Conservation (phyloP, 2,329 filamentous ascomycete species). For the Boeremia lycopersici region DNA sequence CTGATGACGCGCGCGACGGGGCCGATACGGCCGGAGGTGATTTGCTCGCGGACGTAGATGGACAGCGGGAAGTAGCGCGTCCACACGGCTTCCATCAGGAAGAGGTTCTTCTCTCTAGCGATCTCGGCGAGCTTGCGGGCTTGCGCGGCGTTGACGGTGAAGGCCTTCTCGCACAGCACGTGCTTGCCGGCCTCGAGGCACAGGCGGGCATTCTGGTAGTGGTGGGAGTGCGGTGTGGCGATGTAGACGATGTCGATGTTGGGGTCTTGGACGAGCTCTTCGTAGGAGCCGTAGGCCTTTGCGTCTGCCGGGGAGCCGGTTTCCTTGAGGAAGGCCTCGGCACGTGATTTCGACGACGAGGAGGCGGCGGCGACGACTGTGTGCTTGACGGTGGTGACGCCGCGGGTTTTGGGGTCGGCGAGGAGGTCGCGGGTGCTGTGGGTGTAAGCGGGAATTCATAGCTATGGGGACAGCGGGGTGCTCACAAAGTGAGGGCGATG, state of each 20-base stretch:
- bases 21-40: constrained; percentile 60
- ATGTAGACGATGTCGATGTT: constrained; percentile 87
- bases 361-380: constrained; percentile 80
- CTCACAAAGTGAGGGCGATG: constrained; percentile 54
- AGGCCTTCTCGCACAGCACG: constrained; percentile 88
- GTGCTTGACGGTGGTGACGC: constrained; percentile 75
- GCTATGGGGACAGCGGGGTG: constrained; percentile 26
- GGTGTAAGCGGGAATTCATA: constrained; percentile 9
- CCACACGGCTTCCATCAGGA: constrained; percentile 72
- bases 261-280: constrained; percentile 77
- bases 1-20: constrained; percentile 62
- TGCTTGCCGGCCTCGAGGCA: constrained; percentile 83
- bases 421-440: constrained; percentile 73
- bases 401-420: constrained; percentile 71
- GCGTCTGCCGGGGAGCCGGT: constrained; percentile 71
- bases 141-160: constrained; percentile 83
- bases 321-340: constrained; percentile 73
- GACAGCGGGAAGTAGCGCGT: constrained; percentile 87
- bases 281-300: constrained; percentile 79
- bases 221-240: constrained; percentile 88
- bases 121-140: constrained; percentile 72
- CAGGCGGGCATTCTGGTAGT: constrained; percentile 91
- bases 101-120: constrained; percentile 69
- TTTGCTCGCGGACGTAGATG: constrained; percentile 73
- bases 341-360: constrained; percentile 72